phyloP scores from a whole-genome alignment of 768 basidiomycete genomes.

The Lactarius akahatsu region DNA sequence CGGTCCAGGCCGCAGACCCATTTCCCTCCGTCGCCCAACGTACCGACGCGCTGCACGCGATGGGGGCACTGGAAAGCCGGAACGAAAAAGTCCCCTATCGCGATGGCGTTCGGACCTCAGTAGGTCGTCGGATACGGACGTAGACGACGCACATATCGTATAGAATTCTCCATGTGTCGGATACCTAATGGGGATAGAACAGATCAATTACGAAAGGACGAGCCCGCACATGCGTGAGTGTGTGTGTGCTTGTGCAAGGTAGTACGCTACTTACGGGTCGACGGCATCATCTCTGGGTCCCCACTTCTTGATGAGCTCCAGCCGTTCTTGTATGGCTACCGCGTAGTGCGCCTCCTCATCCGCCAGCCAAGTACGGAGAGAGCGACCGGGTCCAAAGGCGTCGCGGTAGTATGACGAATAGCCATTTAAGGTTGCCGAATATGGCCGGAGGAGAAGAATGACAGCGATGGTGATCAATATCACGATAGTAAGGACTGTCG shows the following conservation, averaged over 20 bases:
- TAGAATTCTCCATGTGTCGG: constrained; percentile 1
- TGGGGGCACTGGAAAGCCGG: constrained; percentile 51
- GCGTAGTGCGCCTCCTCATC: constrained; percentile 16
- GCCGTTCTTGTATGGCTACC: background rate
- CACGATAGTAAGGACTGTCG: background rate
- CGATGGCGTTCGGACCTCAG: background rate
- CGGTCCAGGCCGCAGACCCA: constrained; percentile 40
- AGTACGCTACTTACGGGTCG: constrained; percentile 1
- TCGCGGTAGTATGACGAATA: constrained; percentile 12
- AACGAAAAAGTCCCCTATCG: constrained; percentile 52
- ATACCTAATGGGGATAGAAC: constrained; percentile 6
- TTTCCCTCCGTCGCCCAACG: no score
- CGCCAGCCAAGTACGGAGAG: constrained; percentile 11
- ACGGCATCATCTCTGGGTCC: constrained; percentile 7
- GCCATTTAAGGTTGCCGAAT: background rate
- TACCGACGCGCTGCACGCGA: constrained; percentile 41
- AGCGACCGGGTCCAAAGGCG: background rate
- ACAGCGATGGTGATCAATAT: background rate
- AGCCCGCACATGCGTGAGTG: no score
- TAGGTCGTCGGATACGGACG: no score
- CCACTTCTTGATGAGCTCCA: constrained; percentile 18
- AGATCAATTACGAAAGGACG: background rate
- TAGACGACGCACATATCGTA: background rate
- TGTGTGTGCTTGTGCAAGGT: no score
- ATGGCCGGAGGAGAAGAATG: background rate